Percentiles rank a stretch among this genome's conserved stretches.
Conservation (phyloP, 768 basidiomycete species). For the Boletus huronensis region DNA sequence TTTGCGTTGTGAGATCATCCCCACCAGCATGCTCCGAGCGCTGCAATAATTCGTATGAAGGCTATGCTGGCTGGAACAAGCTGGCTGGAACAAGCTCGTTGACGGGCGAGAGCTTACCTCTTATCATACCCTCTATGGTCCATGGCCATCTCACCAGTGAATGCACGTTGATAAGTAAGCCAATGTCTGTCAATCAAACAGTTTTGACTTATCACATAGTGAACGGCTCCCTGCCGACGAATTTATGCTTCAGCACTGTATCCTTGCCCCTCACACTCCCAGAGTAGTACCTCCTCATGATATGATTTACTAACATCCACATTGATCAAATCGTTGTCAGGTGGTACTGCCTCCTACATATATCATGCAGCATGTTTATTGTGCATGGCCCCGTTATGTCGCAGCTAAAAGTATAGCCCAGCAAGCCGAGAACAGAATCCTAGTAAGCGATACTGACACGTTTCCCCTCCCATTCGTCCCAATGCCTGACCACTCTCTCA, state of each 20-base stretch:
- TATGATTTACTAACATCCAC: background rate
- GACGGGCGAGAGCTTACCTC: background rate
- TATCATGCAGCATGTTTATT: background rate
- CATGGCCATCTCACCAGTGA: background rate
- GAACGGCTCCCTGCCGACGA: background rate
- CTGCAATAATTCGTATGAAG: background rate
- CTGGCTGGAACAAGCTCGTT: no score
- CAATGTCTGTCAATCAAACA: background rate
- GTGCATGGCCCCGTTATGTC: background rate
- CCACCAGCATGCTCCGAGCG: no score
- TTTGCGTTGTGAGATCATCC: no score
- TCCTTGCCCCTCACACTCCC: background rate
- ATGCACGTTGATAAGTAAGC: background rate
- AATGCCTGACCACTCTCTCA: conserved; percentile 41
- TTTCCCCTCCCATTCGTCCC: conserved; percentile 54
- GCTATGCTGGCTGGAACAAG: no score
- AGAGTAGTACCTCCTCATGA: background rate
- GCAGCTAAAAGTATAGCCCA: no score
- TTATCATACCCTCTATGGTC: background rate
- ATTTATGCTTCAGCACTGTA: background rate
- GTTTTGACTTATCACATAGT: background rate
- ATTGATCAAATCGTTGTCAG: background rate
- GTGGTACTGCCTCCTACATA: background rate
- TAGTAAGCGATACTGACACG: conserved; percentile 49
- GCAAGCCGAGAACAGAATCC: background rate